Base-by-base conservation (phyloP, 306 rosid species). In the Begonia loranthoides region DNA sequence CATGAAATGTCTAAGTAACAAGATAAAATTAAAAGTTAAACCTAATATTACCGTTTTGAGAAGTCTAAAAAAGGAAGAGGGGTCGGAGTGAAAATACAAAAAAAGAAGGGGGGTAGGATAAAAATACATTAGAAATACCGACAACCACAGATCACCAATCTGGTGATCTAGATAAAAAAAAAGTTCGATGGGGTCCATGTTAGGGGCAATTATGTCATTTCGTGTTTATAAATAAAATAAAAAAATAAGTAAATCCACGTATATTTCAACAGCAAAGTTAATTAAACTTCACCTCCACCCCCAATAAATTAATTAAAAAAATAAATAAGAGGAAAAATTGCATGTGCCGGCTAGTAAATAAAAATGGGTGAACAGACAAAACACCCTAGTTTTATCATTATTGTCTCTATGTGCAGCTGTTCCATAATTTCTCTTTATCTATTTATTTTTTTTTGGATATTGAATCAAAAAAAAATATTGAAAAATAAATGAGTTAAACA, bases 311-410 rank as follows among this genome's bases (percentile, higher is more conserved):
- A 41, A 57, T 22, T 12, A 49, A 13, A 58, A 19, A 28, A 28
- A 28, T 4, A 7, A 7, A 17, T 19, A 21, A 2, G 15, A 6
- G 58, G 54, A 51, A 6, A 19, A 17, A n/a, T 51, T 51, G 36
- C 28, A 58, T 49, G 63, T 52, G 63, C 70, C 78, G 77, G 93
- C 77, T 55, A 79, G 69, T 79, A 81, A 78, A 95, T 77, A 75
- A 82, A 79, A 75, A 65, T 84, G 84, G 95, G 82, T 77, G 87
- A 75, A 82, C 76, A 75, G 89, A 84, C 95, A 84, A 84, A 84
- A 88, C n/a, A 28, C 49, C 78, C 76, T 48, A 73, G 67, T 68
- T 70, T 69, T 65, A 69, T 63, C 68, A 68, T 52, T 47, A 71
- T 71, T 74, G 70, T 80, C 79, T 60, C 58, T 54, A 51, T 63